A percentile compares a stretch with the other conserved stretches of the same genome.
phyloP scores from a whole-genome alignment of 208 protist genomes.

The Crithidia fasciculata region DNA sequence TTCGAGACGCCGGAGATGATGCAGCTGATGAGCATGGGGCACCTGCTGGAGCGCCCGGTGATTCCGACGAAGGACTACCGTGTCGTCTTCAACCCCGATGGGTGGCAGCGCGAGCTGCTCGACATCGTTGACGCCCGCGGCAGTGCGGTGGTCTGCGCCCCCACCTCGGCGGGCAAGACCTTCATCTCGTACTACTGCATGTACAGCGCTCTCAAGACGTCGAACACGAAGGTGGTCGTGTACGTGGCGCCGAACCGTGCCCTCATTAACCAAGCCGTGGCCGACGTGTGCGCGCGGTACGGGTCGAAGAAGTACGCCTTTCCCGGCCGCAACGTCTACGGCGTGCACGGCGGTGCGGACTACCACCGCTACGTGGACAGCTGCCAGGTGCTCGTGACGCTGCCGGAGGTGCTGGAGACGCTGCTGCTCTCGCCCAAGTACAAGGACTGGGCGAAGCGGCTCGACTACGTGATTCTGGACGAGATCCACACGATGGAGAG shows the following conservation, averaged over 20 bases:
- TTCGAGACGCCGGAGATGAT: conserved; percentile 75
- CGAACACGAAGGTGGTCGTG: conserved; percentile 90
- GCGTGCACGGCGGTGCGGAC: conserved; percentile 85
- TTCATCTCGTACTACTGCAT: conserved; percentile 98
- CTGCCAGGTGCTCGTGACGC: conserved; percentile 95
- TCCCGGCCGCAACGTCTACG: conserved; percentile 78
- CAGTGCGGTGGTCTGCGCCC: conserved; percentile 94
- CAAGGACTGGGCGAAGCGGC: conserved; percentile 79
- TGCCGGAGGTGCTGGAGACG: conserved; percentile 93
- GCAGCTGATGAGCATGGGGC: conserved; percentile 91
- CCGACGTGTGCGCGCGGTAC: conserved; percentile 93
- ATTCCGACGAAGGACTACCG: conserved; percentile 78
- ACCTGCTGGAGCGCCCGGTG: conserved; percentile 86
- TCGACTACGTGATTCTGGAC: conserved; percentile 96
- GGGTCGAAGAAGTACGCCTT: conserved; percentile 88
- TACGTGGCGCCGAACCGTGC: conserved; percentile 94
- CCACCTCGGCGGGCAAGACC: conserved; percentile 96
- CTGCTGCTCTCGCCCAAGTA: conserved; percentile 91
- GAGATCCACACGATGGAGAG: conserved; percentile 96
- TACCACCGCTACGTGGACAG: conserved; percentile 87
- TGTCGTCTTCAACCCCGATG: conserved; percentile 95
- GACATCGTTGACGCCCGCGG: conserved; percentile 93
- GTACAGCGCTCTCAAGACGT: conserved; percentile 88
- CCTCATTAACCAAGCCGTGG: conserved; percentile 95
- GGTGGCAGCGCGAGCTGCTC: conserved; percentile 94